These are phyloP conservation scores for Dorcoceras hygrometricum DNA, from an alignment of 257 asterid species.

Conservation along the genomic window DNA sequence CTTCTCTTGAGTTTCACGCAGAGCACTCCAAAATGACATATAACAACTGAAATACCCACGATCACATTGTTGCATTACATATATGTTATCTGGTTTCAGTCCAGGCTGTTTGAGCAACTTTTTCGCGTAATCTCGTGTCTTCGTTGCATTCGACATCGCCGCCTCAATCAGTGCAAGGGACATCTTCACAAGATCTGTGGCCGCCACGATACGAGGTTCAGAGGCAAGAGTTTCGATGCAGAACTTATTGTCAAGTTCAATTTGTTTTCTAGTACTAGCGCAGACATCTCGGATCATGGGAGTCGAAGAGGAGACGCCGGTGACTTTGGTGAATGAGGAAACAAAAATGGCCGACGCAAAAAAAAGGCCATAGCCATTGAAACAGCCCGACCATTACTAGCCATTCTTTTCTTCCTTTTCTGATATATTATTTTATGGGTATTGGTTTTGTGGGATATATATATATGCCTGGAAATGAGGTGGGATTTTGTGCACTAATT, in stretches of 20 bases:
- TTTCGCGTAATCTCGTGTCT: not conserved
- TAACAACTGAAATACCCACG: not conserved
- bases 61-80: constrained; percentile 15
- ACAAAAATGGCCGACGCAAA: not conserved
- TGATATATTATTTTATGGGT: no score
- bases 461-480: no score
- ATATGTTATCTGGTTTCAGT: not conserved
- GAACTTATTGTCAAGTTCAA: not conserved
- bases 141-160: not conserved
- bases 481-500: no score
- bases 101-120: not conserved
- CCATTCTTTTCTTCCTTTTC: not conserved
- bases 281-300: not conserved
- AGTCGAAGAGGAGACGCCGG: not conserved
- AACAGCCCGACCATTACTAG: not conserved
- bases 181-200: not conserved
- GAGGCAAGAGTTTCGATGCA: not conserved
- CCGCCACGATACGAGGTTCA: not conserved
- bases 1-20: not conserved
- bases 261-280: not conserved
- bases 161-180: not conserved
- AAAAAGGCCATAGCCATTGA: not conserved
- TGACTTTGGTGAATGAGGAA: not conserved
- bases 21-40: constrained; percentile 10
- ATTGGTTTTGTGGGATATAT: not conserved